Percentiles rank a stretch among this genome's conserved stretches.
phyloP scores from a whole-genome alignment of 257 asterid genomes.

The Salvia rosmarinus region DNA sequence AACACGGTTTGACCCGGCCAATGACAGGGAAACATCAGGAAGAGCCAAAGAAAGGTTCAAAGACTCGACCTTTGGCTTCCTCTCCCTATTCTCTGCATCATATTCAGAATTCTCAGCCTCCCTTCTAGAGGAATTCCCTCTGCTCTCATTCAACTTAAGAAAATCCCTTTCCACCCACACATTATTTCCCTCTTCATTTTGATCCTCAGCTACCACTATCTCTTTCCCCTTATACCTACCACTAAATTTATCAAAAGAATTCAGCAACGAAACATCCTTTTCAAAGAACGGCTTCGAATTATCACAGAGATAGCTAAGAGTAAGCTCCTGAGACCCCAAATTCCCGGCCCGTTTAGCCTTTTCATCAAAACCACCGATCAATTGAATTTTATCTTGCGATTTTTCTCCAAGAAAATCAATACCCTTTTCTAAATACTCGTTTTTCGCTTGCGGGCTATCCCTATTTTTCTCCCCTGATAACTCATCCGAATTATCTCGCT shows the following conservation, averaged over 20 bases:
- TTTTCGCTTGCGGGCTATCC: constrained; percentile 56
- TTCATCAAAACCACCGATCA: constrained; percentile 53
- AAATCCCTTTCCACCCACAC: constrained; percentile 83
- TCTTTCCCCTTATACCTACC: constrained; percentile 73
- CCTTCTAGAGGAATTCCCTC: constrained; percentile 60
- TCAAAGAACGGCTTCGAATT: constrained; percentile 51
- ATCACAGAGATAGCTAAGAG: constrained; percentile 85
- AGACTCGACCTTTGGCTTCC: constrained; percentile 80
- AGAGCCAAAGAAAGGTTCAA: constrained; percentile 79
- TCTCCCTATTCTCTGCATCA: constrained; percentile 58
- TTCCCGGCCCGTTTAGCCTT: constrained; percentile 42
- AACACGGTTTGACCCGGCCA: constrained; percentile 72
- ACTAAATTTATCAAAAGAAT: constrained; percentile 53
- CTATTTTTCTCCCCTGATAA: constrained; percentile 46
- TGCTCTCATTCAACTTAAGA: constrained; percentile 63
- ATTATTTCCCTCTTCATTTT: constrained; percentile 47
- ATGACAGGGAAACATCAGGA: constrained; percentile 75
- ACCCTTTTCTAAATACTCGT: constrained; percentile 55
- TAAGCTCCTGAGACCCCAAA: constrained; percentile 72
- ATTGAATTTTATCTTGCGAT: constrained; percentile 43
- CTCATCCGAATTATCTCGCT: constrained; percentile 53
- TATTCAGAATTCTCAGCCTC: constrained; percentile 55
- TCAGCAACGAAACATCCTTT: constrained; percentile 50
- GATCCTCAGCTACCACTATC: constrained; percentile 61
- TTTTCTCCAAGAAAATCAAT: constrained; percentile 58